phyloP scores from a whole-genome alignment of 805 yeast genomes.

The Wickerhamomyces rabaulensis region DNA sequence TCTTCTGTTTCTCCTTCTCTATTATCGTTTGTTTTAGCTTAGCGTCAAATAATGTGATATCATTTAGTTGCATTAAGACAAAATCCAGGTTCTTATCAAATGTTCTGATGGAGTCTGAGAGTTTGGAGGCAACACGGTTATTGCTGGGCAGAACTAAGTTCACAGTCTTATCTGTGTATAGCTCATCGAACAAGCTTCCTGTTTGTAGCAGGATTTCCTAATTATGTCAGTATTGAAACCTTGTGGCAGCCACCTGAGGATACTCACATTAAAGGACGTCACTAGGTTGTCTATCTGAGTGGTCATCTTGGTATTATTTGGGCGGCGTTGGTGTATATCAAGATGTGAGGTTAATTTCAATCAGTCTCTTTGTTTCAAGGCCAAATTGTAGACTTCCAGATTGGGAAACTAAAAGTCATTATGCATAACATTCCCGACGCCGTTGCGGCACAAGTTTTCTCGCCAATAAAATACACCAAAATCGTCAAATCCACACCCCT shows the following conservation, averaged over 20 bases:
- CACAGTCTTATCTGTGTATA: conserved; percentile 16
- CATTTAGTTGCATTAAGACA: conserved; percentile 20
- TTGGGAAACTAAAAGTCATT: neutral
- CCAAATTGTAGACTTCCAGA: neutral
- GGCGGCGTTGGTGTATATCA: neutral
- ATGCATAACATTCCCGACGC: neutral
- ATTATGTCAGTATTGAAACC: neutral
- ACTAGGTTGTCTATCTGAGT: conserved; percentile 14
- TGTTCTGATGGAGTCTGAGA: conserved; percentile 12
- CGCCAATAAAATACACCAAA: neutral
- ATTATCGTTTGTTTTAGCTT: conserved; percentile 14
- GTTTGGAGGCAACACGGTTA: conserved; percentile 2
- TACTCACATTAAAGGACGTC: conserved; percentile 12
- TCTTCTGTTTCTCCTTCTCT: conserved; percentile 11
- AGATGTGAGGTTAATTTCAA: neutral
- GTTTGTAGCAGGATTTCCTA: conserved; percentile 22
- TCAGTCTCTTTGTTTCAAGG: neutral
- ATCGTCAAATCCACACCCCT: conserved; percentile 1
- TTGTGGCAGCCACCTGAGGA: too few relatives aligned
- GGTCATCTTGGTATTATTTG: conserved; percentile 5
- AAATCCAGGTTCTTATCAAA: conserved; percentile 19
- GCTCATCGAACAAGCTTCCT: conserved; percentile 19
- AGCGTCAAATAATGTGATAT: conserved; percentile 14
- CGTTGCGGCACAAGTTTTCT: neutral
- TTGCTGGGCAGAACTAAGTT: conserved; percentile 21